Conservation (phyloP, 2,329 filamentous ascomycete genomes). For the Sporothrix inflata region DNA sequence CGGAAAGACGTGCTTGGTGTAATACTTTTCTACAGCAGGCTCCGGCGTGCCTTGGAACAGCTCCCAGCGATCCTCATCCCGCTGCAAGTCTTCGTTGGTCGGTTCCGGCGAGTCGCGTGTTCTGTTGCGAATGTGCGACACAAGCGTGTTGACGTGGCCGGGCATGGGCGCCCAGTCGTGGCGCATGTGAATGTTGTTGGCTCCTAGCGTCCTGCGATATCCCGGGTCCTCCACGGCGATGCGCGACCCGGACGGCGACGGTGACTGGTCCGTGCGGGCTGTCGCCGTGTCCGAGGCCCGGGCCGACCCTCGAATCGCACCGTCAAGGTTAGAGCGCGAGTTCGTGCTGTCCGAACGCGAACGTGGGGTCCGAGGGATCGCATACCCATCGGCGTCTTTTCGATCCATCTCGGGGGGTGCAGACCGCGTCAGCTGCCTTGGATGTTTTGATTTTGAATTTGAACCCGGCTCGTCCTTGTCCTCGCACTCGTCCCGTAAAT, state of each 20-base stretch:
- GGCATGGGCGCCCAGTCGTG: neutral
- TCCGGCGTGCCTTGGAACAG: neutral
- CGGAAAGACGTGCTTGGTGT: neutral
- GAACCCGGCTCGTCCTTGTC: too few species aligned
- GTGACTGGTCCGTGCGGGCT: neutral
- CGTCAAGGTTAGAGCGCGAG: too few species aligned
- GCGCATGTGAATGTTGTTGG: neutral
- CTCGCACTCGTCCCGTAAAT: neutral
- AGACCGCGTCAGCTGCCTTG: neutral
- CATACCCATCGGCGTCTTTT: neutral
- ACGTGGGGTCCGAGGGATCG: neutral
- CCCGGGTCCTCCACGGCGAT: neutral
- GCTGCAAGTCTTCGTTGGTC: neutral
- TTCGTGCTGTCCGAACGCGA: too few species aligned
- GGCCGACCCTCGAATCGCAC: too few species aligned
- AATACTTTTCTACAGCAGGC: neutral
- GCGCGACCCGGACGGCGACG: neutral
- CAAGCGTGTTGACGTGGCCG: neutral
- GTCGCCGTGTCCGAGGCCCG: neutral
- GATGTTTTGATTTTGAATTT: neutral
- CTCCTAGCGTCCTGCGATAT: neutral
- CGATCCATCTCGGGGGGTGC: neutral
- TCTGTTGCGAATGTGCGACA: neutral
- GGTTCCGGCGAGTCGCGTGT: neutral
- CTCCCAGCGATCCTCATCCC: neutral